Conservation (phyloP, 768 basidiomycete species). For the Pleurotus platypus region DNA sequence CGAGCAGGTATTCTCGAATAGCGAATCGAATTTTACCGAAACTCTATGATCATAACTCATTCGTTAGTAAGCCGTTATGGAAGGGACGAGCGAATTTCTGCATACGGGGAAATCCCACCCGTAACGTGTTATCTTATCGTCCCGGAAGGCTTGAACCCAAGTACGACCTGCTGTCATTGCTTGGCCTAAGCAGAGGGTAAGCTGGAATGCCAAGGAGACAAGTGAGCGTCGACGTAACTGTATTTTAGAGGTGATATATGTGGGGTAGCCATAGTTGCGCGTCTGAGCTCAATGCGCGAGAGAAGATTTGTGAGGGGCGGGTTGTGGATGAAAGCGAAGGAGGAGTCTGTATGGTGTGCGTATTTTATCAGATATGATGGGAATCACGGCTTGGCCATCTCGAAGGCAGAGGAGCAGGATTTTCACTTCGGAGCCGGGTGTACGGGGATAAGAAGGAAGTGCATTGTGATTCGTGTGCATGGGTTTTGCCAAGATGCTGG, state of each 20-base stretch:
- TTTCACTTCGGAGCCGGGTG: no score
- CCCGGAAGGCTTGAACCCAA: neutral
- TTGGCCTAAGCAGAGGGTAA: neutral
- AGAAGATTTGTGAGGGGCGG: no score
- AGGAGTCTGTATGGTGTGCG: no score
- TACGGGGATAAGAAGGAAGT: no score
- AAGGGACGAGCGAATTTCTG: neutral
- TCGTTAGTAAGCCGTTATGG: neutral
- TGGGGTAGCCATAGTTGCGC: no score
- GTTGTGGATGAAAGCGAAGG: no score
- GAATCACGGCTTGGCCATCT: no score
- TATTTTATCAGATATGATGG: no score
- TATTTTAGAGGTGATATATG: neutral
- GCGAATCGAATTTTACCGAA: neutral
- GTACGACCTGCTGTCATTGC: constrained; percentile 5
- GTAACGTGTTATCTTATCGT: neutral
- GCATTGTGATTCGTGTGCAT: no score
- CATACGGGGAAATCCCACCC: neutral
- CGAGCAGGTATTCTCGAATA: constrained; percentile 2
- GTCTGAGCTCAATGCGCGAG: no score
- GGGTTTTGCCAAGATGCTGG: no score
- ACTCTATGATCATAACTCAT: neutral
- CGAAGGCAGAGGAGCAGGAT: no score
- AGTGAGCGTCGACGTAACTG: neutral
- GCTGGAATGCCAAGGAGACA: neutral